phyloP scores from a whole-genome alignment of 495 filamentous ascomycete genomes.

The Neurospora sp. region DNA sequence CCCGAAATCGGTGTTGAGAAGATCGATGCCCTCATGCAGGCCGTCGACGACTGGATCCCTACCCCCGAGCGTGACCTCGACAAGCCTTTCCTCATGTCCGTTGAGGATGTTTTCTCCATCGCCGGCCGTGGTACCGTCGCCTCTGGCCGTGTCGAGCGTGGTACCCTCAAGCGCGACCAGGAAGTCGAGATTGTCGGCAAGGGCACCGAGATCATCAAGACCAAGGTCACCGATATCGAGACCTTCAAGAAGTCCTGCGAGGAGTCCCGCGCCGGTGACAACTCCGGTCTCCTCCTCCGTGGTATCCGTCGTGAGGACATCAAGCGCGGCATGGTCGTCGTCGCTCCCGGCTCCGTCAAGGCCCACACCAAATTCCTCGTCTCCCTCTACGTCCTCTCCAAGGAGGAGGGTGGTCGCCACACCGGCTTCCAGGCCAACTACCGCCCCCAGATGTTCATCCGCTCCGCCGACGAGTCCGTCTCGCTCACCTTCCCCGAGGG shows the following conservation, averaged over 20 bases:
- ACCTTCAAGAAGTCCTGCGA: constrained; percentile 99
- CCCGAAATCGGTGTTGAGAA: constrained; percentile 78
- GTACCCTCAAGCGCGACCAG: constrained; percentile 76
- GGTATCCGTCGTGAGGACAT: constrained; percentile 92
- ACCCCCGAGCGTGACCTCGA: constrained; percentile 82
- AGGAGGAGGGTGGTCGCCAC: constrained; percentile 95
- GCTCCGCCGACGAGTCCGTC: constrained; percentile 85
- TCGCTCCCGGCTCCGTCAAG: constrained; percentile 64
- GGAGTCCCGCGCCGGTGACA: constrained; percentile 88
- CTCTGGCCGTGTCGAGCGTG: constrained; percentile 95
- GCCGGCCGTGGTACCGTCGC: constrained; percentile 93
- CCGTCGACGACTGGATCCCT: constrained; percentile 94
- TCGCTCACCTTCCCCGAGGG: constrained; percentile 75
- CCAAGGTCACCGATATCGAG: constrained; percentile 98
- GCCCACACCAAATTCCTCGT: constrained; percentile 82
- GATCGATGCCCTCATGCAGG: constrained; percentile 78
- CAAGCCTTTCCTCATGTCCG: constrained; percentile 97
- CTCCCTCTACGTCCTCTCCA: constrained; percentile 92
- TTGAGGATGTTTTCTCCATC: constrained; percentile 98
- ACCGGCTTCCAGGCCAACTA: constrained; percentile 91
- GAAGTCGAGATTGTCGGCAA: constrained; percentile 93
- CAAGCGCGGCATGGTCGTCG: constrained; percentile 85
- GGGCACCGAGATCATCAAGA: constrained; percentile 68
- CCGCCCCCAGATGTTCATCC: constrained; percentile 88
- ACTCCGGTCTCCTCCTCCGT: constrained; percentile 94